phyloP scores from a whole-genome alignment of 116 monocot genomes.

The Trichopus zeylanicus region DNA sequence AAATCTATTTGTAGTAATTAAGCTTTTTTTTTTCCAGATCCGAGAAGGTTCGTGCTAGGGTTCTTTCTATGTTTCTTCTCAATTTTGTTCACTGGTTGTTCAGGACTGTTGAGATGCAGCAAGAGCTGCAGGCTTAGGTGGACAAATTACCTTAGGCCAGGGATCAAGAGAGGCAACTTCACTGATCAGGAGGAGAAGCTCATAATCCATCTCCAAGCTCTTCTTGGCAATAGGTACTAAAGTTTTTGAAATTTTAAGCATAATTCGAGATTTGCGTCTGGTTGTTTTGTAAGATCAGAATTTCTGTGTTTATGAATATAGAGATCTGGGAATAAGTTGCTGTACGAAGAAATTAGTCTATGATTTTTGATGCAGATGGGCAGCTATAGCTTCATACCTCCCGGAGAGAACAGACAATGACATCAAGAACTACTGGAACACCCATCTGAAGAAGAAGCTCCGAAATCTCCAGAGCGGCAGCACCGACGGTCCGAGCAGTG shows the following conservation, averaged over 20 bases:
- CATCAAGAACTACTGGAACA: slow-evolving; percentile 94
- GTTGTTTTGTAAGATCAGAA: background rate
- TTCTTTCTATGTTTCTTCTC: background rate
- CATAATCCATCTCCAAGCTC: slow-evolving; percentile 85
- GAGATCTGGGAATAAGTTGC: background rate
- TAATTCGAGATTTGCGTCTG: background rate
- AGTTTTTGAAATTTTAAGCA: background rate
- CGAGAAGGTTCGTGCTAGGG: background rate
- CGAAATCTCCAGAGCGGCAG: slow-evolving; percentile 6
- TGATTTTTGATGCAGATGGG: slow-evolving; percentile 41
- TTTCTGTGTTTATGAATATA: background rate
- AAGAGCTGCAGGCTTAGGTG: slow-evolving; percentile 89
- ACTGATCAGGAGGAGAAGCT: slow-evolving; percentile 78
- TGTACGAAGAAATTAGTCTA: too few species aligned
- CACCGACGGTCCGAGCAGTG: too few species aligned
- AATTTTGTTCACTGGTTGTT: background rate
- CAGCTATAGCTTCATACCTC: slow-evolving; percentile 73
- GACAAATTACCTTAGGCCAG: slow-evolving; percentile 86
- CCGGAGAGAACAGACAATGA: slow-evolving; percentile 86
- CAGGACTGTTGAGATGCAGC: slow-evolving; percentile 82
- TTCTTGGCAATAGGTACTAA: slow-evolving; percentile 65
- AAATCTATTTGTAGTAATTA: background rate
- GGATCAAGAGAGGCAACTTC: slow-evolving; percentile 80
- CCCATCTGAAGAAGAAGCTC: slow-evolving; percentile 74
- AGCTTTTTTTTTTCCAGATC: background rate